Conservation (phyloP, 2,329 filamentous ascomycete genomes). For the Biscogniauxia marginata region DNA sequence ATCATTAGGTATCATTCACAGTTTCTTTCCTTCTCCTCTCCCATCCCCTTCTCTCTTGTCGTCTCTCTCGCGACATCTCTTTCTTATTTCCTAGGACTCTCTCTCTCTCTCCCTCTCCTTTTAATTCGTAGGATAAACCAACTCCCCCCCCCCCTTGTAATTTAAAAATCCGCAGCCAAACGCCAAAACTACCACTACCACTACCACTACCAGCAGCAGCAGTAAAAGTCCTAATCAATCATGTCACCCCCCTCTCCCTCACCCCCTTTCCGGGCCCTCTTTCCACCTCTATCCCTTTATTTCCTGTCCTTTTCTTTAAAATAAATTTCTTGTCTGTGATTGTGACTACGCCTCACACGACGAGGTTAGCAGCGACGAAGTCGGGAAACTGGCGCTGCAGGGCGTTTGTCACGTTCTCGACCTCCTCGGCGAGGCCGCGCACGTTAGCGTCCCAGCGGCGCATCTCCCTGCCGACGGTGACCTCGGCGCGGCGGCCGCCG, state of each 20-base stretch:
- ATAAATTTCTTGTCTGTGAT: too few relatives aligned
- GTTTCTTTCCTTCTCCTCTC: too few relatives aligned
- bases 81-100: slow-evolving; percentile 7
- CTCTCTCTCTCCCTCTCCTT: slow-evolving; percentile 2
- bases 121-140: slow-evolving; percentile 3
- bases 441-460: slow-evolving; percentile 89
- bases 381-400: slow-evolving; percentile 78
- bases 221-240: too few relatives aligned
- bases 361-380: slow-evolving; percentile 55
- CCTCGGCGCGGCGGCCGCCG: slow-evolving; percentile 59
- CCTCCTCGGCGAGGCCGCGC: slow-evolving; percentile 80
- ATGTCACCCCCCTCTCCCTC: background rate
- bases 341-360: slow-evolving; percentile 39
- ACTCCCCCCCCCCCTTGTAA: background rate
- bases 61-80: too few relatives aligned
- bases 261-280: too few relatives aligned
- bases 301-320: background rate
- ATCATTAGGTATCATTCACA: background rate
- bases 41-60: too few relatives aligned
- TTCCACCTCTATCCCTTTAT: background rate
- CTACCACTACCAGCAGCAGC: too few relatives aligned
- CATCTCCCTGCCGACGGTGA: slow-evolving; percentile 67
- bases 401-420: slow-evolving; percentile 80
- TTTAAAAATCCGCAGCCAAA: too few relatives aligned
- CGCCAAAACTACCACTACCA: too few relatives aligned